These are phyloP conservation scores for Colletotrichum tropicale DNA, from an alignment of 2,329 filamentous ascomycete species.

Conservation along the genomic window DNA sequence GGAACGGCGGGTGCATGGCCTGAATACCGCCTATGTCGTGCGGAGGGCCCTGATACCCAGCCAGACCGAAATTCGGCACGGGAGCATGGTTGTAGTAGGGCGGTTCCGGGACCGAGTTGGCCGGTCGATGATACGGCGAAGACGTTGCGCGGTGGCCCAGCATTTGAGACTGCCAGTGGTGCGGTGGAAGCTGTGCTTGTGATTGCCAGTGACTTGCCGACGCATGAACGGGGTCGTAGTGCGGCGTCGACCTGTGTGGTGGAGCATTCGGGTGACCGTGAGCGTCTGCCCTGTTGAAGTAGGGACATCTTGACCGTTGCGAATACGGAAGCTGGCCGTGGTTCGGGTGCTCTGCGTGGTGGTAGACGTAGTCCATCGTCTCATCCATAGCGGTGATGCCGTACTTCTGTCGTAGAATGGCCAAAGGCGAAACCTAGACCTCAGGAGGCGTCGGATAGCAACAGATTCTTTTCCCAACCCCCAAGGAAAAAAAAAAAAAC, in stretches of 20 bases:
- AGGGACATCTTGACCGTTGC: conserved; percentile 7
- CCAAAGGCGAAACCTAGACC: not conserved
- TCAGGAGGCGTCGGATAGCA: not conserved
- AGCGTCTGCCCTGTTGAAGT: not conserved
- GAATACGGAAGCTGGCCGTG: not conserved
- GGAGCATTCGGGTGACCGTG: not conserved
- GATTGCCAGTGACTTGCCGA: conserved; percentile 27
- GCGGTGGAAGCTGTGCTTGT: not conserved
- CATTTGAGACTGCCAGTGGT: conserved; percentile 5
- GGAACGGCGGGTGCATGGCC: not conserved
- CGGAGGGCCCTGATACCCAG: not conserved
- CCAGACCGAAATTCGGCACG: not conserved
- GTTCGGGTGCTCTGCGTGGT: conserved; percentile 3
- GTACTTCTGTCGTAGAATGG: not conserved
- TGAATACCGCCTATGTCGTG: not conserved
- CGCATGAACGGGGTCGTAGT: conserved; percentile 31
- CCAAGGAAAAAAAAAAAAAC: not conserved
- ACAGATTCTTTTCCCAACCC: not conserved
- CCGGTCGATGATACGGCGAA: not conserved
- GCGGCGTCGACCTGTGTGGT: conserved; percentile 14
- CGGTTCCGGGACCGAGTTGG: not conserved
- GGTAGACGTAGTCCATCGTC: conserved; percentile 17
- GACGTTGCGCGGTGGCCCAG: not conserved
- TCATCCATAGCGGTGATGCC: conserved; percentile 5
- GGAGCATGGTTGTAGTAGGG: not conserved